Percentiles rank a stretch among this genome's conserved stretches.
phyloP scores from a whole-genome alignment of 257 asterid genomes.

The Mentha longifolia region DNA sequence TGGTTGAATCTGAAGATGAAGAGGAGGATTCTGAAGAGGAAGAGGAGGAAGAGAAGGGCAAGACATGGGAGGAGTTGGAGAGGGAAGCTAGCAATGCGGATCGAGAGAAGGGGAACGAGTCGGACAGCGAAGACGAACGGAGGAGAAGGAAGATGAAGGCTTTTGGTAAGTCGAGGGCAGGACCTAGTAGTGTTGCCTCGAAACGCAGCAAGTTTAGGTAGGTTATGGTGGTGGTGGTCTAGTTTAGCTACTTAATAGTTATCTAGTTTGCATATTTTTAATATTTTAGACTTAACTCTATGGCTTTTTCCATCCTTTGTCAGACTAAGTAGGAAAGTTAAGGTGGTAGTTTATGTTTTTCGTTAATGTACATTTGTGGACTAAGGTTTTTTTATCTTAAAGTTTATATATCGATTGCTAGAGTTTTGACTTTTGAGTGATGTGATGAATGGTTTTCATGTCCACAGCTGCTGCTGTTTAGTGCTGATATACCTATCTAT shows the following conservation, averaged over 20 bases:
- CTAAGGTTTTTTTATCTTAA: no score
- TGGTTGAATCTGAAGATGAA: conserved; percentile 73
- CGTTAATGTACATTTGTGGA: no score
- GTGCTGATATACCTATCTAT: no score
- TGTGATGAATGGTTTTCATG: no score
- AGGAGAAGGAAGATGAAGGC: conserved; percentile 66
- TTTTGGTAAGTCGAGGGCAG: conserved; percentile 58
- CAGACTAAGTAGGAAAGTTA: not conserved
- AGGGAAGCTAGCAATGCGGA: conserved; percentile 82
- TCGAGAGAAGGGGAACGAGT: conserved; percentile 66
- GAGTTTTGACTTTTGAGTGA: no score
- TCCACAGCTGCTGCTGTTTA: no score
- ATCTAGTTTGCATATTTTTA: not conserved
- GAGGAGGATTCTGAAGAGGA: conserved; percentile 50
- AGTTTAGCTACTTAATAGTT: not conserved
- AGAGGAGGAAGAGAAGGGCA: conserved; percentile 71
- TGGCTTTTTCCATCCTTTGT: not conserved
- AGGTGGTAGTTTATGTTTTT: not conserved
- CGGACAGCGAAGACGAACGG: conserved; percentile 79
- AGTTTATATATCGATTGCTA: no score
- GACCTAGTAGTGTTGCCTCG: conserved; percentile 44
- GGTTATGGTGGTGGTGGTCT: conserved; percentile 1
- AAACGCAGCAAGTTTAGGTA: conserved; percentile 64
- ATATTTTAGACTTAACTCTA: not conserved
- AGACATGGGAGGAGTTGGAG: conserved; percentile 87